Percentiles rank a stretch among this genome's conserved stretches.
phyloP scores from a whole-genome alignment of 306 rosid species.

The Cucumis melo region DNA sequence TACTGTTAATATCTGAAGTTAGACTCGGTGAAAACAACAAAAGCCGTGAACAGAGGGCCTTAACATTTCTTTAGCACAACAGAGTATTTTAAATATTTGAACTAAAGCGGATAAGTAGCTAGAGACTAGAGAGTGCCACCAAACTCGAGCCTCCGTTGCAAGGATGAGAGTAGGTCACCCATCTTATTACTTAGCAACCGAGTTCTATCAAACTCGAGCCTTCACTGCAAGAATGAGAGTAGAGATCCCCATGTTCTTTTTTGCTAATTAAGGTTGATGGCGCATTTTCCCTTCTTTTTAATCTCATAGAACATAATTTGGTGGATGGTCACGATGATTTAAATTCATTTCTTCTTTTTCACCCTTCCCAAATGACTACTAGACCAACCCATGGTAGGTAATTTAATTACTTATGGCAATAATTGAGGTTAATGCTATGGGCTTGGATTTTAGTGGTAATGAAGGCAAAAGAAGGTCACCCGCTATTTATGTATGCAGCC shows the following conservation, averaged over 20 bases:
- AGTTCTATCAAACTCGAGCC: too few species aligned
- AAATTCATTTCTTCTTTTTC: neutral
- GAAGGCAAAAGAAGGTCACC: neutral
- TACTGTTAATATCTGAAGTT: neutral
- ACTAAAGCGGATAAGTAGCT: neutral
- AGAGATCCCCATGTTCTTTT: too few species aligned
- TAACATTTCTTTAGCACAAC: neutral
- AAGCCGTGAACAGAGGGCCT: neutral
- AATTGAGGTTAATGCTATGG: neutral
- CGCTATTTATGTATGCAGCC: neutral
- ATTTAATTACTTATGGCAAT: neutral
- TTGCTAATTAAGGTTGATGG: neutral
- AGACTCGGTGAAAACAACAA: neutral
- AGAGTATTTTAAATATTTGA: neutral
- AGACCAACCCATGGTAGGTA: neutral
- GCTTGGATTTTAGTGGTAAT: neutral
- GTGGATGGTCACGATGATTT: too few species aligned
- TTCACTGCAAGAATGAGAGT: too few species aligned
- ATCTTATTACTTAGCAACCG: neutral
- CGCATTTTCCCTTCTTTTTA: neutral
- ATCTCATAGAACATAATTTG: neutral
- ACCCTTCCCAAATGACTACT: neutral
- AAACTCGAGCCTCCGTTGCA: neutral
- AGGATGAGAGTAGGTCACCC: neutral
- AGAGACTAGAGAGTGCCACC: neutral